Evolutionary conservation across 225 moss, liverwort and hornwort species (phyloP), one percentile per base, ranked within the genome.

Genomic region (Physcomitrellopsis africana): DNA sequence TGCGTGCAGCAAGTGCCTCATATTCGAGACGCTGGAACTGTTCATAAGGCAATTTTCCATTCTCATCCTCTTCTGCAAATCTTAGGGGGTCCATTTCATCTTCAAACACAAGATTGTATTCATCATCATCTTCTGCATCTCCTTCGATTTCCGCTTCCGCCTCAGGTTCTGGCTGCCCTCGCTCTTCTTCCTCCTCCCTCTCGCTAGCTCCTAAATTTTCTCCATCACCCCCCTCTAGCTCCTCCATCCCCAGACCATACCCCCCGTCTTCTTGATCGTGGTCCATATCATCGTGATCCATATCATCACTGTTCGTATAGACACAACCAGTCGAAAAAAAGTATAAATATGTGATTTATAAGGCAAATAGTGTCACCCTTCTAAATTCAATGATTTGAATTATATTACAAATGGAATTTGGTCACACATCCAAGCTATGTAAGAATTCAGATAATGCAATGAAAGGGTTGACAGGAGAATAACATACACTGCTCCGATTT

Each of bases 1-100:
- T 99, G 63, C 93, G 92, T 67, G 92, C 94, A 51, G 99, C 99
- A 75, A 99, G 93, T 18, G 90, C 90, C 78, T 99, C 99, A 46
- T 99, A 99, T 57, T 99, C 99, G n/a, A 99, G 89, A 70, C 89
- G 90, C 90, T 99, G 87, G 49, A 99, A 99, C 79, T 99, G 99
- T 77, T 95, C 92, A 53, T 95, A 99, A 49, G 95, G 95, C 73
- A 92, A 63, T 57, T 85, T 79, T 19, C 99, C 99, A 78, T 86
- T 86, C 81, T 92, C 99, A 76, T 99, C 90, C 75, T 89, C 96
- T 79, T 99, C 99, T 44, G 81, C 95, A 74, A 99, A 93, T 67
- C 91, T 80, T 60, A 99, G 70, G 8, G 99, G 95, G 83, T 99
- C 95, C 95, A 99, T 93, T 76, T 94, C 99, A 20, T 87, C 89